These are phyloP conservation scores for Nitzschia palea DNA, from an alignment of 108 stramenopile species.

Conservation along the genomic window DNA sequence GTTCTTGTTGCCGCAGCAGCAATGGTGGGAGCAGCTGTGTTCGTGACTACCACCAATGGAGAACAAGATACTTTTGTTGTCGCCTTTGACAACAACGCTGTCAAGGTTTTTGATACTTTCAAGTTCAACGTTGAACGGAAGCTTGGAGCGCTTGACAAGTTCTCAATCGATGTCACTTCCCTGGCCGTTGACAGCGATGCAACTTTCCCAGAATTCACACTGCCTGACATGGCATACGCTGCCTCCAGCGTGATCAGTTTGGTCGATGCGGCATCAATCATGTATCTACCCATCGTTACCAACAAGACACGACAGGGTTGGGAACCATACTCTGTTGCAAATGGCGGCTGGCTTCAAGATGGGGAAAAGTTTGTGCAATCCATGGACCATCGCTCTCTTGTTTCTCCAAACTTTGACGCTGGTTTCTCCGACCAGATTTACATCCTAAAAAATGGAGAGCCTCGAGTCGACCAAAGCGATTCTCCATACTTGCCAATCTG, in stretches of 20 bases:
- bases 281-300: constrained; percentile 15
- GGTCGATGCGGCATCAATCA: background rate
- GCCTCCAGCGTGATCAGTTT: background rate
- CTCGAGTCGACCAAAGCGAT: background rate
- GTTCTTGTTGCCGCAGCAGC: constrained; percentile 5
- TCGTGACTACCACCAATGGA: constrained; percentile 4
- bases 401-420: background rate
- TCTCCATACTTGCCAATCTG: constrained; percentile 16
- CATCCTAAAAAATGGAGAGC: background rate
- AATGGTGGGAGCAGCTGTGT: constrained; percentile 9
- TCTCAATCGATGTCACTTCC: constrained; percentile 13
- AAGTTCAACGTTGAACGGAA: constrained; percentile 13
- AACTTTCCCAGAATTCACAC: constrained; percentile 8
- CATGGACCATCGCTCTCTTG: background rate
- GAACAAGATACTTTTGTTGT: constrained; percentile 8
- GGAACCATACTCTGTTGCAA: constrained; percentile 21
- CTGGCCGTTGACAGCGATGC: background rate
- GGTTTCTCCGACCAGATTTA: constrained; percentile 1
- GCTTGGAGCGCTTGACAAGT: constrained; percentile 13
- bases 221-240: constrained; percentile 9
- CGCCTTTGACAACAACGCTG: constrained; percentile 9
- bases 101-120: constrained; percentile 20
- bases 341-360: constrained; percentile 15
- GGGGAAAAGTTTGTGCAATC: background rate
- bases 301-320: background rate